A percentile compares a stretch with the other conserved stretches of the same genome.
These are phyloP conservation scores for Rhodotorula toruloides DNA, from an alignment of 768 basidiomycete genomes.

Conservation along the genomic window DNA sequence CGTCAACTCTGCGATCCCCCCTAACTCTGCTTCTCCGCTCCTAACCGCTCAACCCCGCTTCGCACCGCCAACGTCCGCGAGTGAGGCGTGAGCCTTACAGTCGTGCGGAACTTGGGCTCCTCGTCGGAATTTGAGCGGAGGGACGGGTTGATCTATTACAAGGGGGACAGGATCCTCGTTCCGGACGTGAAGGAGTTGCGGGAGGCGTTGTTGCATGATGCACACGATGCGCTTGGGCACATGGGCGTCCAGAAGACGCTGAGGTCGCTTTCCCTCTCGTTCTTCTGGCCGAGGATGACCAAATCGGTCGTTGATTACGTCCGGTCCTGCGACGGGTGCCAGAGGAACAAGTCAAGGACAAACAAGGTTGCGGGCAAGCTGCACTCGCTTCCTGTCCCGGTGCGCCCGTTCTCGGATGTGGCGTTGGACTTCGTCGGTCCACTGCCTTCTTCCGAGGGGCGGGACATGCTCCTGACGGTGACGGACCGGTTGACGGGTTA, in stretches of 20 bases:
- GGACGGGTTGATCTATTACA: conserved; percentile 28
- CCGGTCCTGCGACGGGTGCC: conserved; percentile 45
- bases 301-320: conserved; percentile 46
- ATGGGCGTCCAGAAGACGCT: conserved; percentile 41
- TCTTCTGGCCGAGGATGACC: conserved; percentile 45
- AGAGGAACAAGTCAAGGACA: conserved; percentile 45
- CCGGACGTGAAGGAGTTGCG: conserved; percentile 16
- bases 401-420: conserved; percentile 1
- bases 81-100: too few relatives aligned
- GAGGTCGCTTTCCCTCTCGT: conserved; percentile 25
- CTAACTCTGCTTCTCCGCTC: too few relatives aligned
- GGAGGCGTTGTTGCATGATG: conserved; percentile 20
- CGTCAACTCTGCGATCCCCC: too few relatives aligned
- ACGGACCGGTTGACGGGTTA: conserved; percentile 36
- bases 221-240: conserved; percentile 38
- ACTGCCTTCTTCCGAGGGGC: conserved; percentile 3
- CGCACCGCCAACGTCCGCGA: too few relatives aligned
- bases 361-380: conserved; percentile 8
- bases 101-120: too few relatives aligned
- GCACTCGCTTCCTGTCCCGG: conserved; percentile 41
- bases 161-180: conserved; percentile 40
- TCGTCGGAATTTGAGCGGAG: too few relatives aligned
- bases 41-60: too few relatives aligned
- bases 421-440: conserved; percentile 21
- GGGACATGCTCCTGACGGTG: conserved; percentile 5